Base-by-base conservation (phyloP, 108 stramenopile genomes). In the Parmales sp. region DNA sequence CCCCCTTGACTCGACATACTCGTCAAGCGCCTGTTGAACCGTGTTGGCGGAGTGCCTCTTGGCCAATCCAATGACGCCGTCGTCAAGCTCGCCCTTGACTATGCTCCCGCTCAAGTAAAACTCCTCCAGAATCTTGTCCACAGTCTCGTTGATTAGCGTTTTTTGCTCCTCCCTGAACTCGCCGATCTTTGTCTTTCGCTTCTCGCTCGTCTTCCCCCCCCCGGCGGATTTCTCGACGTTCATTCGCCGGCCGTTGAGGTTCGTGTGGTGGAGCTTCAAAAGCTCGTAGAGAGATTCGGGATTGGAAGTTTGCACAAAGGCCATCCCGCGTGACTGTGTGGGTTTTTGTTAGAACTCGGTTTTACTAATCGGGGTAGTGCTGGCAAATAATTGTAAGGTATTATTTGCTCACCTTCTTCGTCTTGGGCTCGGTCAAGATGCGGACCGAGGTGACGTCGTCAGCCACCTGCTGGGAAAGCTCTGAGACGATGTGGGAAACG, bases 181-280 rank as follows among this genome's bases (percentile, higher is more conserved):
- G 0, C 76, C 45, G 9, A 90, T 69, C 72, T 87, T 90, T 25
- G 74, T 65, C 71, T 88, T 83, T 36, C 87, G 84, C 29, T 74
- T 65, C 49, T 85, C 81, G 20, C 70, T 76, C 64, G 60, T 38
- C 50, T 76, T 76, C 13, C 82, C 80, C 4, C 89, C 88, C 0
- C 89, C 88, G 9, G 86, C 75, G 16, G 82, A 80, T 19, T 87
- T 76, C 75, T 94, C 92, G 26, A 96, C 87, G 74, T 96, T 96
- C 54, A 96, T 88, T 38, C 91, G 74, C 28, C 95, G 81, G 11
- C 92, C 92, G 68, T 94, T 83, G 36, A 96, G 80, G 67, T 78
- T 77, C 22, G 90, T 94, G 74, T 94, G 86, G 75, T 96, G 95
- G 44, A 96, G 65, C 51, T 80, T 82, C 19, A 96, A 73, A 39